Percentiles rank a stretch among this genome's conserved stretches.
Conservation (phyloP, 768 basidiomycete species). For the Boletus vermiculosoides region DNA sequence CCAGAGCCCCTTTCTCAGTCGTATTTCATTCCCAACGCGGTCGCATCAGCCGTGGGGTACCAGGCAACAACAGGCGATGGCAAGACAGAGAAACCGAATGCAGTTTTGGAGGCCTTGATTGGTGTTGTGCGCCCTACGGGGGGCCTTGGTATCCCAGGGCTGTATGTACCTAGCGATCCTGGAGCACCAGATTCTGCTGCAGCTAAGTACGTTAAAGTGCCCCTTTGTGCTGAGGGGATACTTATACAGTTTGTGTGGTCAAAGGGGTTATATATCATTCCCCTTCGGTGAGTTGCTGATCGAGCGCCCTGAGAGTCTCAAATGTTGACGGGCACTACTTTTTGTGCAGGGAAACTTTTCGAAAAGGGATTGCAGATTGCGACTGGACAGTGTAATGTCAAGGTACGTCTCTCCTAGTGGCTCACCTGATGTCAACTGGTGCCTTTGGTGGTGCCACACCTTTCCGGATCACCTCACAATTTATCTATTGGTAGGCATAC, state of each 20-base stretch:
- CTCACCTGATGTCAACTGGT: not conserved
- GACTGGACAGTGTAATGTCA: not conserved
- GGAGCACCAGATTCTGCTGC: constrained; percentile 53
- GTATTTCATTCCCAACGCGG: not conserved
- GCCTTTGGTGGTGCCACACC: not conserved
- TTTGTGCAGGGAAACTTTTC: constrained; percentile 1
- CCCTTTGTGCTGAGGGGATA: not conserved
- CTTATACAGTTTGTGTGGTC: not conserved
- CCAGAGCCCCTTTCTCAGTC: not conserved
- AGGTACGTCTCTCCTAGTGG: not conserved
- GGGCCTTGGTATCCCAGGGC: constrained; percentile 50
- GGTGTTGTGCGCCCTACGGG: not conserved
- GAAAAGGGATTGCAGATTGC: constrained; percentile 2
- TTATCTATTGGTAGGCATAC: not conserved
- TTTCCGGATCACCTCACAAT: not conserved
- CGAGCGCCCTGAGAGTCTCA: too few species aligned
- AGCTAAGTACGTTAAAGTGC: constrained; percentile 30
- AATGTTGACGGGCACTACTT: not conserved
- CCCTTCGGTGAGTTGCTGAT: not conserved
- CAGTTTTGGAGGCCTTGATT: constrained; percentile 46
- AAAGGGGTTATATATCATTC: constrained; percentile 2
- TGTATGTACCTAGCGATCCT: constrained; percentile 57
- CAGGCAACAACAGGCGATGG: constrained; percentile 48
- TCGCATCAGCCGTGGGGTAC: constrained; percentile 43
- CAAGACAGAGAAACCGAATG: constrained; percentile 57